Base-by-base conservation (phyloP, 129 eudicot species). In the Ambrosia artemisiifolia region DNA sequence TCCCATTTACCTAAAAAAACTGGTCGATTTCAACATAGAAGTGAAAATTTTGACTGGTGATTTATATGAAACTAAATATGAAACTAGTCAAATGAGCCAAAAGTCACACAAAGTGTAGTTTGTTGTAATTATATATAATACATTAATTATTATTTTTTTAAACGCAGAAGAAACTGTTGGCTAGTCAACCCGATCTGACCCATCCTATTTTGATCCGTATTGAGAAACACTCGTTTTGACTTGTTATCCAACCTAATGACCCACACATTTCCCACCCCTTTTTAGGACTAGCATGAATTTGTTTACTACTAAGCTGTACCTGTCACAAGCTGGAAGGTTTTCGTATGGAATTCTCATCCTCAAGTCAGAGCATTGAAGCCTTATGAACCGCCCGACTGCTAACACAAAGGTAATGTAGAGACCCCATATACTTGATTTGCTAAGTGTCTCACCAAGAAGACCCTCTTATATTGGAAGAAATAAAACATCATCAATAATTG, bases 361-460 rank as follows among this genome's bases (percentile, higher is more conserved):
- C 71, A 95, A 78, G 77, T 95, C 99, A 30, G 99, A 85, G 79
- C 99, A 95, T 71, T 95, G 99, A 72, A 95, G 90, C 85, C 97
- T 86, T 65, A 95, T 95, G 70, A 95, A 95, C 62, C 99, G 96
- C 51, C 99, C 99, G 44, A 95, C 99, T 47, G 99, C 99, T 65
- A 95, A 83, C 80, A 95, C 99, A 67, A 95, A 95, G 70, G 99
- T 95, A 65, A 95, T 90, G 83, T 95, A 95, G 69, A 95, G 96
- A 28, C 97, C 97, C 99, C 99, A 95, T 75, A 95, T 95, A 84
- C 99, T 95, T 79, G 90, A 95, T 82, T 95, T 95, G 96, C 99
- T 95, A 30, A 95, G 86, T 0, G 99, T 95, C 76, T 95, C 99
- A 5, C 99, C 99, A 70, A 95, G 92, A 83, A 95, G 79, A 36